These are phyloP conservation scores for Dryadomyces quercus-mongolicae DNA, from an alignment of 2,329 filamentous ascomycete genomes.

Conservation along the genomic window DNA sequence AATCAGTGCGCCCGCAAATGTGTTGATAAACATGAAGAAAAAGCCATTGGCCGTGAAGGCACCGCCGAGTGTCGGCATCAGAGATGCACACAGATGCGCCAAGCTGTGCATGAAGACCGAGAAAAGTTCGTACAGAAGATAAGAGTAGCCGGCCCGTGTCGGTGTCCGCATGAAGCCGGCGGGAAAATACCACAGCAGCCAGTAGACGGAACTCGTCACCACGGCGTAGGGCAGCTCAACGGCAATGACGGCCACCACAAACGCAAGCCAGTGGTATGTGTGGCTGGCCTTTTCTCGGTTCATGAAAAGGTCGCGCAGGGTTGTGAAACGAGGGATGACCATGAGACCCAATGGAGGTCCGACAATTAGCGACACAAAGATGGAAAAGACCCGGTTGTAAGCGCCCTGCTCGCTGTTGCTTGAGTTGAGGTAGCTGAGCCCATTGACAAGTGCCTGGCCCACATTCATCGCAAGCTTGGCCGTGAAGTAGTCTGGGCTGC, in stretches of 20 bases:
- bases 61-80: conserved; percentile 56
- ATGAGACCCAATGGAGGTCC: conserved; percentile 69
- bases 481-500: conserved; percentile 78
- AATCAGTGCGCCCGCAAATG: conserved; percentile 48
- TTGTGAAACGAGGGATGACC: conserved; percentile 44
- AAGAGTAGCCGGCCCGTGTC: conserved; percentile 41
- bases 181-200: conserved; percentile 70
- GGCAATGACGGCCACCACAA: conserved; percentile 68
- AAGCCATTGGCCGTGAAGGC: conserved; percentile 47
- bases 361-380: conserved; percentile 72
- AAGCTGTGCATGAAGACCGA: conserved; percentile 73
- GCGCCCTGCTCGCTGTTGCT: conserved; percentile 62
- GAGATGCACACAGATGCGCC: conserved; percentile 58
- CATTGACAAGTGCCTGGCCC: conserved; percentile 59
- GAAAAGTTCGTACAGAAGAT: conserved; percentile 62
- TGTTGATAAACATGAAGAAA: conserved; percentile 45
- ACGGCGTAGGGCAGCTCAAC: conserved; percentile 80
- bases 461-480: conserved; percentile 61
- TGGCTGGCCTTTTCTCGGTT: conserved; percentile 73
- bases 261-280: conserved; percentile 73
- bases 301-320: conserved; percentile 72
- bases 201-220: conserved; percentile 53
- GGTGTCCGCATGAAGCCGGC: conserved; percentile 49
- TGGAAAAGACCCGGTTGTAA: conserved; percentile 74
- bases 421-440: conserved; percentile 65